These are phyloP conservation scores for Rhododendron henanense DNA, from an alignment of 148 eudicot species.

Conservation along the genomic window DNA sequence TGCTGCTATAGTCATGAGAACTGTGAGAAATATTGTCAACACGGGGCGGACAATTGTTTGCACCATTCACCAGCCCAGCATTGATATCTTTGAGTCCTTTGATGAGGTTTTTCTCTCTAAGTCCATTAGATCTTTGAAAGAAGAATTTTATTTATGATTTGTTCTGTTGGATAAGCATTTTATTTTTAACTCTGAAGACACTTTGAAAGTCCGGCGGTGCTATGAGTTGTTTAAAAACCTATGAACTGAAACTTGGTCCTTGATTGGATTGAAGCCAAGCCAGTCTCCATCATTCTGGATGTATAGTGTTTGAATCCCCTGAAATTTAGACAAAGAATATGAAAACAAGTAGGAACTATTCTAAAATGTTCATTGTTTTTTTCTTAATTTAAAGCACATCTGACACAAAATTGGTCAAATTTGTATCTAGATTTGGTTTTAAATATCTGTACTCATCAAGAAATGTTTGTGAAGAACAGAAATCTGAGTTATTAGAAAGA, in stretches of 20 bases:
- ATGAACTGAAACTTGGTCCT: neutral
- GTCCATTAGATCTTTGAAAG: neutral
- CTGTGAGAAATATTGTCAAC: conserved; percentile 91
- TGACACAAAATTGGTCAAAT: neutral
- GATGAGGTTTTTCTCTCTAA: conserved; percentile 61
- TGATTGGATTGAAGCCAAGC: neutral
- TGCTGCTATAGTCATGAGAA: conserved; percentile 99
- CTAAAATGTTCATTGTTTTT: neutral
- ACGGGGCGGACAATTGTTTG: conserved; percentile 96
- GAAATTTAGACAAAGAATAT: neutral
- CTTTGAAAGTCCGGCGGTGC: neutral
- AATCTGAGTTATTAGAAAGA: neutral
- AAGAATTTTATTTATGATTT: neutral
- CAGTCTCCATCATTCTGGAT: neutral
- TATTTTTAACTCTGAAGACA: neutral
- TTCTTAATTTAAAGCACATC: neutral
- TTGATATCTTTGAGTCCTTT: conserved; percentile 92
- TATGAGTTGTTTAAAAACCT: neutral
- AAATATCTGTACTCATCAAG: neutral
- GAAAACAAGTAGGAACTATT: neutral
- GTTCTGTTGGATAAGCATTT: neutral
- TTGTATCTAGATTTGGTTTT: neutral
- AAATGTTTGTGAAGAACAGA: neutral
- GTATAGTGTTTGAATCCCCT: neutral
- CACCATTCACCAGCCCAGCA: conserved; percentile 99